phyloP scores from a whole-genome alignment of 345 rosid genomes.

The Hibiscus tridactylites region DNA sequence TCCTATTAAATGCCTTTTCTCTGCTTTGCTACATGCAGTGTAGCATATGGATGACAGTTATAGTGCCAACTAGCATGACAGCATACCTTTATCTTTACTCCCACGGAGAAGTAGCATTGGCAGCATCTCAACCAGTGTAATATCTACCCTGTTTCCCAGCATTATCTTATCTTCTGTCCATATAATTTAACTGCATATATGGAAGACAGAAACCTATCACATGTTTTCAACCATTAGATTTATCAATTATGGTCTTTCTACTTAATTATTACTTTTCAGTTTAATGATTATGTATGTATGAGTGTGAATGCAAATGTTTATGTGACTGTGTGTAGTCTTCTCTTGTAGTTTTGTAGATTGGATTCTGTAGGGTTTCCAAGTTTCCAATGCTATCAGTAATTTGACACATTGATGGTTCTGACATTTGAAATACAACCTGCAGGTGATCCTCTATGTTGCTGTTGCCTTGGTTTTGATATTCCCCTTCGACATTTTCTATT shows the following conservation, averaged over 20 bases:
- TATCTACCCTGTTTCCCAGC: conserved; percentile 19
- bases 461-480: conserved; percentile 70
- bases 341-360: neutral
- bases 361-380: neutral
- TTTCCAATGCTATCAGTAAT: neutral
- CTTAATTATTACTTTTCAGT: neutral
- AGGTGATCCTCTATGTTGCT: conserved; percentile 81
- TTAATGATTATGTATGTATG: neutral
- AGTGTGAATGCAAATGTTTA: neutral
- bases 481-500: conserved; percentile 87
- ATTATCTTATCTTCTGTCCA: neutral
- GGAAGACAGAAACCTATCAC: neutral
- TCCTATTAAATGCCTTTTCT: neutral
- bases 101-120: conserved; percentile 93
- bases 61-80: conserved; percentile 96
- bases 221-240: neutral
- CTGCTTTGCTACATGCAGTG: conserved; percentile 48
- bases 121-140: conserved; percentile 98
- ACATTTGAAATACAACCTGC: conserved; percentile 23
- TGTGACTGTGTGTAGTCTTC: neutral
- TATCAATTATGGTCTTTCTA: neutral
- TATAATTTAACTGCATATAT: neutral
- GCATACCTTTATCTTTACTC: conserved; percentile 91
- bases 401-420: conserved; percentile 5
- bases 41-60: conserved; percentile 90